Conservation (phyloP, 2,329 filamentous ascomycete species). For the Neonectria hederae region DNA sequence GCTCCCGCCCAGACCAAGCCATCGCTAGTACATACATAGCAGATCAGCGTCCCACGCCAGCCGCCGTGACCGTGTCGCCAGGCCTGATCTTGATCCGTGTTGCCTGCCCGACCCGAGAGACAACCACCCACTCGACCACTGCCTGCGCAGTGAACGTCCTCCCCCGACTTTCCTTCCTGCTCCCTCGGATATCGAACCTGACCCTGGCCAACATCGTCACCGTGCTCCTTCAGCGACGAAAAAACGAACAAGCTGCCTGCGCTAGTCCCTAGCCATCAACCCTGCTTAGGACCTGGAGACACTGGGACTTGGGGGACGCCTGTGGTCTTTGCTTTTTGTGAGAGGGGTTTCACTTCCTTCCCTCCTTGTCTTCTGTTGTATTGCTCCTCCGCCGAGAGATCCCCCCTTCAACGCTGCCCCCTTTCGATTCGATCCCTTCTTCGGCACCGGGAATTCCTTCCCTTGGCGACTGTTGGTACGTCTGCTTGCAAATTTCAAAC, state of each 20-base stretch:
- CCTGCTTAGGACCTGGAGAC: conserved; percentile 35
- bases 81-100: conserved; percentile 39
- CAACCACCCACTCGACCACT: not conserved
- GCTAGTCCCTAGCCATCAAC: conserved; percentile 36
- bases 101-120: conserved; percentile 17
- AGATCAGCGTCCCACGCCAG: conserved; percentile 29
- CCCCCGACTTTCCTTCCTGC: conserved; percentile 13
- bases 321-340: conserved; percentile 40
- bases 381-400: conserved; percentile 37
- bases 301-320: conserved; percentile 8
- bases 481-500: conserved; percentile 16
- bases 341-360: conserved; percentile 42
- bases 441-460: conserved; percentile 18
- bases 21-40: not conserved
- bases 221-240: conserved; percentile 30
- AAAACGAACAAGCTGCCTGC: conserved; percentile 28
- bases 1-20: conserved; percentile 20
- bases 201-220: conserved; percentile 38
- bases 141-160: not conserved
- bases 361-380: conserved; percentile 35
- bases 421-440: conserved; percentile 34
- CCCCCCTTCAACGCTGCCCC: conserved; percentile 34
- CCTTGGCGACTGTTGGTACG: conserved; percentile 34
- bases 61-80: conserved; percentile 27
- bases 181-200: conserved; percentile 24